Evolutionary conservation across 805 yeast species (phyloP).

Genomic region (Kodamaea nitidulidarum): DNA sequence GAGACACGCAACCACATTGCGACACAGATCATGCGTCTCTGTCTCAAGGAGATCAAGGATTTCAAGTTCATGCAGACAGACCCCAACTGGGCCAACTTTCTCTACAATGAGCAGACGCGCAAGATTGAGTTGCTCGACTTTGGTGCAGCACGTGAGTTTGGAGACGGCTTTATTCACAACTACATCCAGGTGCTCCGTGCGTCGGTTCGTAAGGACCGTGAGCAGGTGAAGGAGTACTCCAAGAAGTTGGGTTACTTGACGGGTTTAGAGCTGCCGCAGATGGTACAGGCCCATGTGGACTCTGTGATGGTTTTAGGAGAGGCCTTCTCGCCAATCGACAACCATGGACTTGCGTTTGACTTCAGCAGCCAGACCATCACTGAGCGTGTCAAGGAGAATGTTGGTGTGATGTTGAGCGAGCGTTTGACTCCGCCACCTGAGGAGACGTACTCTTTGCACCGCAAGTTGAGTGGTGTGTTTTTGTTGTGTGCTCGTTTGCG

Average conservation of each 20-base stretch:
- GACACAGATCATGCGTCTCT: conserved; percentile 77
- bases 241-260: conserved; percentile 80
- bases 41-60: conserved; percentile 77
- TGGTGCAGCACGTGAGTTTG: conserved; percentile 87
- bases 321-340: conserved; percentile 65
- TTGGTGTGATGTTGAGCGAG: conserved; percentile 85
- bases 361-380: conserved; percentile 87
- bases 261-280: conserved; percentile 80
- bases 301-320: conserved; percentile 89
- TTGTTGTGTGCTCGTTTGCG: conserved; percentile 79
- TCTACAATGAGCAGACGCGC: conserved; percentile 67
- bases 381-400: conserved; percentile 84
- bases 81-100: conserved; percentile 98
- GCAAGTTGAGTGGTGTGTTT: conserved; percentile 93
- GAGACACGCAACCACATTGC: conserved; percentile 77
- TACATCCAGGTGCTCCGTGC: conserved; percentile 72
- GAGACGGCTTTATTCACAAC: conserved; percentile 59
- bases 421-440: conserved; percentile 97
- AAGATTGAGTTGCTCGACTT: conserved; percentile 87
- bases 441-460: conserved; percentile 93
- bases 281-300: conserved; percentile 91
- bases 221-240: conserved; percentile 60
- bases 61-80: conserved; percentile 96
- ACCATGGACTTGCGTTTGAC: conserved; percentile 53
- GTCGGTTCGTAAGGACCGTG: conserved; percentile 66